These are phyloP conservation scores for Penicillium janthinellum DNA, from an alignment of 2,329 filamentous ascomycete species.

Conservation along the genomic window DNA sequence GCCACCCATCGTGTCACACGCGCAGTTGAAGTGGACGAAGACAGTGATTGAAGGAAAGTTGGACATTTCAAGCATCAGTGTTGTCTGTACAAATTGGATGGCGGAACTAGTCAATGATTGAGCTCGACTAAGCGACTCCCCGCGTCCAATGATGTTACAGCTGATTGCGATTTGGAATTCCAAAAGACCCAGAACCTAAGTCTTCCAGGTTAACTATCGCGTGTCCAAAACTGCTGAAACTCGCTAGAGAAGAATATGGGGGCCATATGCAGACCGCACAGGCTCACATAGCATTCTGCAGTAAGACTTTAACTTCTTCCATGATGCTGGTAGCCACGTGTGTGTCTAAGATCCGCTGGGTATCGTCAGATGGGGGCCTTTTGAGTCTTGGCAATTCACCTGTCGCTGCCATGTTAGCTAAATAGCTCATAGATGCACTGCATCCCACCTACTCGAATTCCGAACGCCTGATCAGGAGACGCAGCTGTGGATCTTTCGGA, in stretches of 20 bases:
- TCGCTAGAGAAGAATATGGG: background rate
- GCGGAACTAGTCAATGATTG: background rate
- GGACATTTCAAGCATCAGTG: too few relatives aligned
- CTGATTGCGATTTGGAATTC: background rate
- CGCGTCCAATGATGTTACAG: background rate
- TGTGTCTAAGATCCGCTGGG: conserved; percentile 10
- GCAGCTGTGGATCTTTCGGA: background rate
- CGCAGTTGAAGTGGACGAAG: background rate
- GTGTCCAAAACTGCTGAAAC: background rate
- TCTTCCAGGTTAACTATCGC: background rate
- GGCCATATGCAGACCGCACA: background rate
- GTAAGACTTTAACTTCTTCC: conserved; percentile 10
- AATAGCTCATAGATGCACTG: background rate
- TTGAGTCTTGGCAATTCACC: conserved; percentile 10
- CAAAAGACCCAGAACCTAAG: too few relatives aligned
- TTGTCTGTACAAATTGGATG: background rate
- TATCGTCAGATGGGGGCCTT: conserved; percentile 8
- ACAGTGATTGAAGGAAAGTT: background rate
- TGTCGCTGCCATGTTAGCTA: background rate
- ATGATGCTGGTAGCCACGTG: conserved; percentile 7
- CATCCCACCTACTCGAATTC: background rate
- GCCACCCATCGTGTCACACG: background rate
- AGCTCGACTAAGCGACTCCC: background rate
- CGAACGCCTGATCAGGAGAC: too few relatives aligned
- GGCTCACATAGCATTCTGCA: background rate